Conservation (phyloP, 495 filamentous ascomycete genomes). For the Aspergillus diversus region DNA sequence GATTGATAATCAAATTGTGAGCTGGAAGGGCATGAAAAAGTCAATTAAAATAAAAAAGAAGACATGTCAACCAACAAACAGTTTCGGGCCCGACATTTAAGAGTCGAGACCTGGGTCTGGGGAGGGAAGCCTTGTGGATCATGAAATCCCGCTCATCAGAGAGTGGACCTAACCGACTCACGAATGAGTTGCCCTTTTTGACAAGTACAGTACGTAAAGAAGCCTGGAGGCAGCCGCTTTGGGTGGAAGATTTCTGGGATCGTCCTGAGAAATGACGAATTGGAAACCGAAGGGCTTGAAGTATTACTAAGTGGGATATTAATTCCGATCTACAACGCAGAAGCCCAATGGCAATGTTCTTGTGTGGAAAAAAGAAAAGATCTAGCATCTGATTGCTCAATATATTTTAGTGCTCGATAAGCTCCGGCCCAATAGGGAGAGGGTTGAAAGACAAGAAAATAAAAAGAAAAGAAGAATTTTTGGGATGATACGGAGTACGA, state of each 20-base stretch:
- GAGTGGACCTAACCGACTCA: too few species aligned
- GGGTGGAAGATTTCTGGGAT: neutral
- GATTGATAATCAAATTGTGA: too few species aligned
- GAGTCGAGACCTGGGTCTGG: neutral
- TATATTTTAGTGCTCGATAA: neutral
- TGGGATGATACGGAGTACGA: neutral
- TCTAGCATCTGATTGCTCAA: neutral
- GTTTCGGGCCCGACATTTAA: neutral
- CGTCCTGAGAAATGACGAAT: neutral
- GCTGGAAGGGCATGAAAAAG: too few species aligned
- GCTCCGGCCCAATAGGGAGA: constrained; percentile 2
- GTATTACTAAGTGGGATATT: neutral
- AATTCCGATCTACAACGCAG: constrained; percentile 11
- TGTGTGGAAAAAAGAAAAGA: neutral
- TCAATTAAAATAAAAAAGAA: neutral
- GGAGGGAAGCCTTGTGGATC: neutral
- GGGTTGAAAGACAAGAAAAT: neutral
- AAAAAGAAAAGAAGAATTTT: neutral
- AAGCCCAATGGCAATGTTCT: neutral
- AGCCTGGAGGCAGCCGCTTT: neutral
- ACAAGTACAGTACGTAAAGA: neutral
- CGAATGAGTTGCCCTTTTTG: neutral
- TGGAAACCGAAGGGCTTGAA: neutral
- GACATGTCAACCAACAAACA: neutral
- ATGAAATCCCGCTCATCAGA: neutral